Evolutionary conservation across 2,329 filamentous ascomycete genomes (phyloP).

Genomic region (Neofusicoccum cordaticola): DNA sequence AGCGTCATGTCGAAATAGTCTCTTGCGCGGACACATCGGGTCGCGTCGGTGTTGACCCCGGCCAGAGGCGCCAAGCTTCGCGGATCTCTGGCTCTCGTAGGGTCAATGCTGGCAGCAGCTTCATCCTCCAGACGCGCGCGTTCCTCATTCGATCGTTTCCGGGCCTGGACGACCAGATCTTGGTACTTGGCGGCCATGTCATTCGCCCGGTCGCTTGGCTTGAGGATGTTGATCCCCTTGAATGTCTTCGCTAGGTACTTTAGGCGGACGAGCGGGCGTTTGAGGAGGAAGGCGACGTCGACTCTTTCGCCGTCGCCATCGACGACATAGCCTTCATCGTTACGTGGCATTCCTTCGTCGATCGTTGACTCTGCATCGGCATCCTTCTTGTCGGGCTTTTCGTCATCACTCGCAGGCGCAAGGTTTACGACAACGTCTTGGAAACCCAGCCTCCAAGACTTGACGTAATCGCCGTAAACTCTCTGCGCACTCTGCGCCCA

Average conservation of each 20-base stretch:
- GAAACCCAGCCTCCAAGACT: slow-evolving; percentile 88
- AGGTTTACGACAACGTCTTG: slow-evolving; percentile 93
- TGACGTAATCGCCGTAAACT: slow-evolving; percentile 81
- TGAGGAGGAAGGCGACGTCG: slow-evolving; percentile 89
- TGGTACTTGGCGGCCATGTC: slow-evolving; percentile 64
- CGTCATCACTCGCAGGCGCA: slow-evolving; percentile 67
- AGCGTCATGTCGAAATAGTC: slow-evolving; percentile 87
- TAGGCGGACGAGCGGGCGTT: slow-evolving; percentile 79
- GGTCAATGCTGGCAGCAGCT: slow-evolving; percentile 79
- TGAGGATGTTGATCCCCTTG: slow-evolving; percentile 60
- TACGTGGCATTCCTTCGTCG: slow-evolving; percentile 55
- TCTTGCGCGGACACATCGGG: slow-evolving; percentile 79
- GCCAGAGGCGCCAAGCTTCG: slow-evolving; percentile 70
- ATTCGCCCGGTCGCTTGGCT: slow-evolving; percentile 56
- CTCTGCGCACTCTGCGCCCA: slow-evolving; percentile 80
- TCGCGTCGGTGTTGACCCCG: slow-evolving; percentile 69
- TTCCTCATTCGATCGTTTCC: slow-evolving; percentile 71
- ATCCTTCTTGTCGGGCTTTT: slow-evolving; percentile 47
- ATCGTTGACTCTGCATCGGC: slow-evolving; percentile 42
- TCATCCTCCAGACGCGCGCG: slow-evolving; percentile 76
- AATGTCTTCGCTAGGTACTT: slow-evolving; percentile 85
- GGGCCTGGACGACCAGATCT: slow-evolving; percentile 70
- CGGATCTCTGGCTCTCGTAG: slow-evolving; percentile 74
- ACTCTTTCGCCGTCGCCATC: slow-evolving; percentile 82
- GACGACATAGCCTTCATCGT: slow-evolving; percentile 59